Evolutionary conservation across 2,329 filamentous ascomycete genomes (phyloP).

Genomic region (Epichloe glyceriae): DNA sequence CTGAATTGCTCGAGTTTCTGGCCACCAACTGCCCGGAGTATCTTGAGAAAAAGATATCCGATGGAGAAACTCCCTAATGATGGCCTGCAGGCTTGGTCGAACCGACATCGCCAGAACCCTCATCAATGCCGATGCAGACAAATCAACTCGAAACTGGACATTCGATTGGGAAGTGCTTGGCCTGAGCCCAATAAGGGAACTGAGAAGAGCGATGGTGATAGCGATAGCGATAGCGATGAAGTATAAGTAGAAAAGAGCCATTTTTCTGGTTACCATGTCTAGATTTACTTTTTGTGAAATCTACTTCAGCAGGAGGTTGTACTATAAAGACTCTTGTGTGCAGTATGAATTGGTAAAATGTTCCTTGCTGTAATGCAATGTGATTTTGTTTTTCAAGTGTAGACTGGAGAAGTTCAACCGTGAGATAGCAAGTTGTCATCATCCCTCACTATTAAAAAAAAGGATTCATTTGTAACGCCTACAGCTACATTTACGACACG

Average conservation of each 20-base stretch:
- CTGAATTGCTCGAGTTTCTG: conserved; percentile 51
- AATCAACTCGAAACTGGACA: conserved; percentile 43
- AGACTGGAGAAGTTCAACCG: background rate
- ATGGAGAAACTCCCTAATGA: conserved; percentile 54
- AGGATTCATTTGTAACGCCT: background rate
- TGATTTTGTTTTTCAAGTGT: background rate
- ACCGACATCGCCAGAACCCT: conserved; percentile 45
- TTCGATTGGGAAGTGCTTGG: conserved; percentile 11
- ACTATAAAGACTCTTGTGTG: too few relatives aligned
- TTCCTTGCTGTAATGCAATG: background rate
- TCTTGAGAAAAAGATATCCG: conserved; percentile 46
- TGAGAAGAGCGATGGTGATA: conserved; percentile 5
- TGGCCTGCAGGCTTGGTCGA: conserved; percentile 48
- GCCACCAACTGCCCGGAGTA: conserved; percentile 46
- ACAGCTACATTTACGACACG: conserved; percentile 14
- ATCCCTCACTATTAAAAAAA: too few relatives aligned
- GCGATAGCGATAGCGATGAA: conserved; percentile 1
- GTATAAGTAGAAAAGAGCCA: background rate
- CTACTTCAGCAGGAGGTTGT: too few relatives aligned
- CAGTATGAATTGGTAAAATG: too few relatives aligned
- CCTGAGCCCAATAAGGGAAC: conserved; percentile 7
- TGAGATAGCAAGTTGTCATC: background rate
- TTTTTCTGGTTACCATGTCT: background rate
- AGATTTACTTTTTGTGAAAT: too few relatives aligned
- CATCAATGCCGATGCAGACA: conserved; percentile 56